Evolutionary conservation across 331 rosid genomes (phyloP).

Genomic region (Phaseolus coccineus): DNA sequence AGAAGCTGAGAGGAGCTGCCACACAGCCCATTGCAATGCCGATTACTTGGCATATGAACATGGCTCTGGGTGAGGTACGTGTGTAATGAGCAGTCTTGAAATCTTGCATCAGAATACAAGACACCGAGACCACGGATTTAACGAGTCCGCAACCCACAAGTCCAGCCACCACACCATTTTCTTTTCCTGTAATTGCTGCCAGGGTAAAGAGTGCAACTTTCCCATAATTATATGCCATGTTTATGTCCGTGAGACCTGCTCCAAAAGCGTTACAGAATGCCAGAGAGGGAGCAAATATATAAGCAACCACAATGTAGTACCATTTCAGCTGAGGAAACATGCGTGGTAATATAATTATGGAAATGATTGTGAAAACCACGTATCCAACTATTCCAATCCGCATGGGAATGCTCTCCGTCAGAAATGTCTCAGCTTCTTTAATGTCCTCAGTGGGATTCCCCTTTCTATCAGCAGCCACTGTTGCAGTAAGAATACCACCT

Average conservation of each 20-base stretch:
- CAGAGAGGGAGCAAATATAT: constrained; percentile 82
- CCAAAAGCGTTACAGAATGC: constrained; percentile 95
- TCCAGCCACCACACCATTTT: constrained; percentile 75
- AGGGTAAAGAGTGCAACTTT: constrained; percentile 78
- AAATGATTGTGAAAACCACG: constrained; percentile 50
- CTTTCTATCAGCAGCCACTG: constrained; percentile 41
- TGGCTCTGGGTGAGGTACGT: constrained; percentile 77
- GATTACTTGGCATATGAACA: constrained; percentile 76
- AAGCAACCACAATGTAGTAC: constrained; percentile 72
- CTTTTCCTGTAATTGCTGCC: constrained; percentile 73
- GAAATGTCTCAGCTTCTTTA: constrained; percentile 63
- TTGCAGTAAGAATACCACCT: constrained; percentile 44
- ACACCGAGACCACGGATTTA: constrained; percentile 76
- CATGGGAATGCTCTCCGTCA: constrained; percentile 70
- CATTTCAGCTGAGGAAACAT: constrained; percentile 90
- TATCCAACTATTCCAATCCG: constrained; percentile 70
- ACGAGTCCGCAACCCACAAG: constrained; percentile 83
- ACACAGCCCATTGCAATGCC: constrained; percentile 80
- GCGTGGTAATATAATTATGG: constrained; percentile 62
- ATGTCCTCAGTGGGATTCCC: constrained; percentile 48
- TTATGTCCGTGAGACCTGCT: constrained; percentile 87
- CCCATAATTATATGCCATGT: constrained; percentile 94
- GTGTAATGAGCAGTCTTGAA: constrained; percentile 87
- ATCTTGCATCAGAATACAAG: constrained; percentile 88
- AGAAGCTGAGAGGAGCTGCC: constrained; percentile 78